phyloP scores from a whole-genome alignment of 371 early-diverging fungal genomes.

The Mortierella sp. region DNA sequence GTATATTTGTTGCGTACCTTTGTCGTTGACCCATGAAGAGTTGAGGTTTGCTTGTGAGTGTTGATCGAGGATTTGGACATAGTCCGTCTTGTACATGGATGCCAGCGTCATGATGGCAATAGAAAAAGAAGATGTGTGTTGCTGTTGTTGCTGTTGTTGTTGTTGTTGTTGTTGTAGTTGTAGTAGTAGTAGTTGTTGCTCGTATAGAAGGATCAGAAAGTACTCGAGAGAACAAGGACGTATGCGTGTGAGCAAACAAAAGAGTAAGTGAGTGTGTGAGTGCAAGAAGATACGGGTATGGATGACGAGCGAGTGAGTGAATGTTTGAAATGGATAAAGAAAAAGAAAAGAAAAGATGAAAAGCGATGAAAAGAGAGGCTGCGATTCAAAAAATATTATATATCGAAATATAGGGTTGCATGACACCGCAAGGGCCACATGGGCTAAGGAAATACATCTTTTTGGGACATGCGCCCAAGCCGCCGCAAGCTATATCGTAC shows the following conservation, averaged over 20 bases:
- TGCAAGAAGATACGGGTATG: neutral
- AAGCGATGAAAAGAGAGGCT: neutral
- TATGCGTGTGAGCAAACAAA: neutral
- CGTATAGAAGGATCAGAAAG: no score
- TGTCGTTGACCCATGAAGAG: constrained; percentile 79
- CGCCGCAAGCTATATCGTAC: no score
- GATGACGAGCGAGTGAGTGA: constrained; percentile 4
- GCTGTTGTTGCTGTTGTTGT: no score
- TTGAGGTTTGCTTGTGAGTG: constrained; percentile 76
- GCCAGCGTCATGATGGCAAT: constrained; percentile 46
- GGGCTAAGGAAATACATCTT: no score
- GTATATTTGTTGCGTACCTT: constrained; percentile 58
- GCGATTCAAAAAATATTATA: neutral
- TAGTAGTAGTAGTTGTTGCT: no score
- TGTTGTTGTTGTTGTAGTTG: no score
- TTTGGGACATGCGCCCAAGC: no score
- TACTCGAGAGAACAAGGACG: neutral
- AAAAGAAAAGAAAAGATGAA: neutral
- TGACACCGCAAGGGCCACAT: no score
- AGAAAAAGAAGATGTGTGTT: neutral
- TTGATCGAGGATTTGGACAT: constrained; percentile 64
- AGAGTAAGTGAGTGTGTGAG: no score
- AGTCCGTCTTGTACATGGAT: constrained; percentile 52
- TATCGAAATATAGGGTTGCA: no score
- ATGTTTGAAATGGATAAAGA: neutral